These are phyloP conservation scores for Cinchona pubescens DNA, from an alignment of 257 asterid species.

Conservation along the genomic window DNA sequence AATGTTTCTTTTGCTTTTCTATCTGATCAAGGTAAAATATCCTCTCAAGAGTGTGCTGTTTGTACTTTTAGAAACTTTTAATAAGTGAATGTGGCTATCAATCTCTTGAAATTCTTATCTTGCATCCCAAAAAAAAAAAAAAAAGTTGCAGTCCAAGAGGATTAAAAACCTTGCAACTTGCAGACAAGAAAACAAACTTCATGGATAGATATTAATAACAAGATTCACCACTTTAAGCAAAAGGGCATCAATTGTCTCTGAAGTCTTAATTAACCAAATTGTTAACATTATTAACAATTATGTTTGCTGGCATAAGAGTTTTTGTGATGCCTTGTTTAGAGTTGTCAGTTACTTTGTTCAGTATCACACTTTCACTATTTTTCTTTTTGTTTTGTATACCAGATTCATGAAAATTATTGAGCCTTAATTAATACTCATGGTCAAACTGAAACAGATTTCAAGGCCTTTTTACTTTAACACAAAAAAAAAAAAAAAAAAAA, in stretches of 20 bases:
- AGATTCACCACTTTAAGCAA: neutral
- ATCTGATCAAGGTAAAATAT: neutral
- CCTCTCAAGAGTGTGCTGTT: neutral
- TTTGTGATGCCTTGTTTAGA: neutral
- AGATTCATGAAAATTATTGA: neutral
- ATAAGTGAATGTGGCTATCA: slow-evolving; percentile 3
- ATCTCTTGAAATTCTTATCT: slow-evolving; percentile 4
- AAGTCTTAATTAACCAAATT: neutral
- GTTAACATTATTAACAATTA: neutral
- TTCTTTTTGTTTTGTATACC: neutral
- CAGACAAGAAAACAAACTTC: neutral
- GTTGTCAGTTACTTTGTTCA: too few relatives aligned
- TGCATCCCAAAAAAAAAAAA: slow-evolving; percentile 13
- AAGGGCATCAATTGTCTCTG: neutral
- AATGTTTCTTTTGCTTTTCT: neutral
- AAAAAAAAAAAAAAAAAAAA: neutral
- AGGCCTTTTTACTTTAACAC: neutral
- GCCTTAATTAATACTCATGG: neutral
- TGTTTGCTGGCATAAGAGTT: neutral
- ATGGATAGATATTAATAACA: neutral
- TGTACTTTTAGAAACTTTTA: neutral
- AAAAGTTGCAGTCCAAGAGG: neutral
- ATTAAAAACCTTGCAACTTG: neutral
- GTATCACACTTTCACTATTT: too few relatives aligned
- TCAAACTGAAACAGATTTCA: neutral